Base-by-base conservation (phyloP, 495 filamentous ascomycete genomes). In the Penicillium ochrochloron region DNA sequence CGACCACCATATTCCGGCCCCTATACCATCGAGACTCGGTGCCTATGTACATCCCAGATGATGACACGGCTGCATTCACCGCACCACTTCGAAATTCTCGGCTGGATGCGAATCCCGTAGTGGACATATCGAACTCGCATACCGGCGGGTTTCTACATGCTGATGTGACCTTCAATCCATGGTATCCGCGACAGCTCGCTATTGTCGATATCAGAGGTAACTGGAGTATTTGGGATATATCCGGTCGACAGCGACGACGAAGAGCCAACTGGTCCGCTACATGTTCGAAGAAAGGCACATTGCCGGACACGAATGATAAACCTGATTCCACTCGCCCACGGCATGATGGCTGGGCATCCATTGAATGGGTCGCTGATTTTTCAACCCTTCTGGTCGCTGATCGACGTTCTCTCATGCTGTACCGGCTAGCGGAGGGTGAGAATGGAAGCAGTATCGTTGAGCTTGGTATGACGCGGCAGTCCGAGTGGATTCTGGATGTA, bases 141-240 rank as follows among this genome's bases (percentile, higher is more conserved):
- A 90, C 86, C 1, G 87, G 87, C 25, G 86, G 85, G 0, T 73
- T 68, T 34, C 66, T 79, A 9, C 91, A 94, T 72, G 85, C 86
- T 0, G 90, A 95, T 75, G 83, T 93, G 9, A 75, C 88, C 11
- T 96, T 96, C 70, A 93, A 91, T 66, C 90, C 91, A n/a, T 88
- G 85, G 79, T 84, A 87, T 67, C 77, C 83, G 63, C 81, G 82
- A 14, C 89, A 91, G 71, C 76, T 97, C 54, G 91, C 81, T 11
- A 82, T 95, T 25, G 80, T 96, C 25, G 93, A 96, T 70, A 82
- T 85, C 44, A 69, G 74, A 50, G 93, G 92, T 0, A 78, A 80
- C 35, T 97, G 94, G 94, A 88, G 78, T 66, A 72, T 96, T 5
- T 96, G 89, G 88, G 84, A 92, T 61, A 75, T 96, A 39, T 76